phyloP scores from a whole-genome alignment of 176 grass and related monocot genomes.

The Tillandsia leiboldiana region DNA sequence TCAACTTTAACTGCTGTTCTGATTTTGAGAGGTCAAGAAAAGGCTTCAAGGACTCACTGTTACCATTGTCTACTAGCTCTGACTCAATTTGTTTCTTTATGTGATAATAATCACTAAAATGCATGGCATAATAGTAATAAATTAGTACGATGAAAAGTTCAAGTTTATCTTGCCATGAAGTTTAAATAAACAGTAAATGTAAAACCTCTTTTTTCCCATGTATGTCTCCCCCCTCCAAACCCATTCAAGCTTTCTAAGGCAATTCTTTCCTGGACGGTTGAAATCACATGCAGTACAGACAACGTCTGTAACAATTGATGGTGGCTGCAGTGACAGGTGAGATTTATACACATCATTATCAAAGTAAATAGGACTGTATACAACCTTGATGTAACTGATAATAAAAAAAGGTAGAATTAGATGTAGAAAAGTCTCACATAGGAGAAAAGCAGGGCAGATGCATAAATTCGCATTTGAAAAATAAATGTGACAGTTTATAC shows the following conservation, averaged over 20 bases:
- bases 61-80: slow-evolving; percentile 61
- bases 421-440: not conserved
- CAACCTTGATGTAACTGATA: too few relatives aligned
- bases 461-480: too few relatives aligned
- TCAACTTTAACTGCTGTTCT: slow-evolving; percentile 80
- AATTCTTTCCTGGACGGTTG: slow-evolving; percentile 96
- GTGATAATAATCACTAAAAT: slow-evolving; percentile 89
- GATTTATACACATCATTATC: slow-evolving; percentile 1
- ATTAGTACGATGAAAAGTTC: not conserved
- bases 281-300: slow-evolving; percentile 97
- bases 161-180: not conserved
- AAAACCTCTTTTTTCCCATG: slow-evolving; percentile 84
- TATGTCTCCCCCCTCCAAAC: slow-evolving; percentile 93
- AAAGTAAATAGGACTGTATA: too few relatives aligned
- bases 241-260: slow-evolving; percentile 93
- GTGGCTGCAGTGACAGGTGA: slow-evolving; percentile 40
- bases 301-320: slow-evolving; percentile 95
- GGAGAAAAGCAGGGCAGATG: too few relatives aligned
- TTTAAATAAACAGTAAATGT: not conserved
- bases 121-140: not conserved
- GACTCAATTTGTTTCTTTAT: slow-evolving; percentile 99
- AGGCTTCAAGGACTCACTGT: slow-evolving; percentile 44
- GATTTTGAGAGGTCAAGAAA: slow-evolving; percentile 88
- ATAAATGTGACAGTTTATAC: too few relatives aligned
- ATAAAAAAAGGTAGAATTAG: not conserved